Evolutionary conservation across 345 rosid genomes (phyloP).

Genomic region (Microcos paniculata): DNA sequence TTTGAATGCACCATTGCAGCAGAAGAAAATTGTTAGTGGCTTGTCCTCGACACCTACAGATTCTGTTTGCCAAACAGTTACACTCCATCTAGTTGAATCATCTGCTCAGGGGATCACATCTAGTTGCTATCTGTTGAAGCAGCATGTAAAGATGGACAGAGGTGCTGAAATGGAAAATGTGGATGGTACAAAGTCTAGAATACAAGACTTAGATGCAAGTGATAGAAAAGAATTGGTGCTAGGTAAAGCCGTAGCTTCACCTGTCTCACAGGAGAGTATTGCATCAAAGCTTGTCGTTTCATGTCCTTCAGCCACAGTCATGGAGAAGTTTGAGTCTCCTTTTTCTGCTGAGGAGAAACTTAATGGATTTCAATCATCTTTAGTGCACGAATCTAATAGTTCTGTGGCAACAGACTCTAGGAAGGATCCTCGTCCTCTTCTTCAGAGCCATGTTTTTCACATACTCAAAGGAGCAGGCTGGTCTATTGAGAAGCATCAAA

Average conservation of each 20-base stretch:
- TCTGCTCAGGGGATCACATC: constrained; percentile 56
- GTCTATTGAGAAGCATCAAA: constrained; percentile 55
- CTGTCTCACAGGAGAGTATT: constrained; percentile 76
- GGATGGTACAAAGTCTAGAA: constrained; percentile 30
- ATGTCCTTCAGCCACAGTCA: constrained; percentile 37
- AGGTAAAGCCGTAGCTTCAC: constrained; percentile 58
- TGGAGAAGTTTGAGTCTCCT: constrained; percentile 33
- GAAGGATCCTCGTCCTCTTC: constrained; percentile 73
- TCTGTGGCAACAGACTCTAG: constrained; percentile 41
- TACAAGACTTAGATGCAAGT: constrained; percentile 20
- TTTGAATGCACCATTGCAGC: constrained; percentile 16
- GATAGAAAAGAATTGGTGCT: constrained; percentile 36
- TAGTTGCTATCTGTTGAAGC: constrained; percentile 54
- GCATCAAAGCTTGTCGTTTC: constrained; percentile 43
- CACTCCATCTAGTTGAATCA: constrained; percentile 59
- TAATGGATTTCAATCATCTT: constrained; percentile 29
- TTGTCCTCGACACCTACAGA: constrained; percentile 26
- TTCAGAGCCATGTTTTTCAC: constrained; percentile 49
- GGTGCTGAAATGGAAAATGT: constrained; percentile 27
- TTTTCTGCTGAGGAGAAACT: constrained; percentile 29
- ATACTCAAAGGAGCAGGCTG: constrained; percentile 65
- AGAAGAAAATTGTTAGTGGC: constrained; percentile 16
- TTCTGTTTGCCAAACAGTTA: constrained; percentile 28
- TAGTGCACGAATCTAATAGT: constrained; percentile 18
- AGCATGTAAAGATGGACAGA: constrained; percentile 28